phyloP scores from a whole-genome alignment of 306 rosid species.

The Ormosia semicastrata region DNA sequence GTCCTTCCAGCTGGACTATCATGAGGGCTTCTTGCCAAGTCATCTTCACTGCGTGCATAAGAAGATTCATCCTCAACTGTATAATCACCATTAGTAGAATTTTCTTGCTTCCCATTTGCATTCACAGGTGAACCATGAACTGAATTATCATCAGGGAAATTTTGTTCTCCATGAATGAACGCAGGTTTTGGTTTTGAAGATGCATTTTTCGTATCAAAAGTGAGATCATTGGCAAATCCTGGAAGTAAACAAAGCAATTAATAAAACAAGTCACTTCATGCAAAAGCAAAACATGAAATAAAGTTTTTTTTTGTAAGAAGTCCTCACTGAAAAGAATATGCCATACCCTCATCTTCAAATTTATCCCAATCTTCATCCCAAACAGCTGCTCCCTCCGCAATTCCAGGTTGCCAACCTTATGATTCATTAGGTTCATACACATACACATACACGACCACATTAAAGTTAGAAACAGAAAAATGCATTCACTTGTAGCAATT shows the following conservation, averaged over 20 bases:
- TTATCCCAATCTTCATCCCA: conserved; percentile 99
- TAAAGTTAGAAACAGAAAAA: conserved; percentile 29
- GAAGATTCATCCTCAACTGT: conserved; percentile 62
- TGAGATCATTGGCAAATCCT: conserved; percentile 86
- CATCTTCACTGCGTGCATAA: conserved; percentile 66
- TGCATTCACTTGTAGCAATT: conserved; percentile 7
- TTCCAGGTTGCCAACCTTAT: conserved; percentile 95
- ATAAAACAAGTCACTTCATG: neutral
- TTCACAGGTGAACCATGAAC: conserved; percentile 46
- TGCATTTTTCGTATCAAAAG: conserved; percentile 38
- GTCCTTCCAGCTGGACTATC: conserved; percentile 72
- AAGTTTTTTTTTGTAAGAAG: neutral
- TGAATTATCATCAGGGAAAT: conserved; percentile 51
- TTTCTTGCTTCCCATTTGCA: conserved; percentile 51
- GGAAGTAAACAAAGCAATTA: conserved; percentile 36
- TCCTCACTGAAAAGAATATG: neutral
- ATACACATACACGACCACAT: conserved; percentile 21
- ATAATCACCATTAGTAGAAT: conserved; percentile 44
- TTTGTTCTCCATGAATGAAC: conserved; percentile 45
- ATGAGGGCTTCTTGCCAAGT: conserved; percentile 61
- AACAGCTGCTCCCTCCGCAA: conserved; percentile 69
- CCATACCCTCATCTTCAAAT: conserved; percentile 94
- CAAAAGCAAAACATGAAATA: conserved; percentile 14
- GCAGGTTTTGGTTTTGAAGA: conserved; percentile 50
- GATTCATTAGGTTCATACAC: conserved; percentile 30